Base-by-base conservation (phyloP, 2,329 filamentous ascomycete genomes). In the Alternaria novae-zelandiae region DNA sequence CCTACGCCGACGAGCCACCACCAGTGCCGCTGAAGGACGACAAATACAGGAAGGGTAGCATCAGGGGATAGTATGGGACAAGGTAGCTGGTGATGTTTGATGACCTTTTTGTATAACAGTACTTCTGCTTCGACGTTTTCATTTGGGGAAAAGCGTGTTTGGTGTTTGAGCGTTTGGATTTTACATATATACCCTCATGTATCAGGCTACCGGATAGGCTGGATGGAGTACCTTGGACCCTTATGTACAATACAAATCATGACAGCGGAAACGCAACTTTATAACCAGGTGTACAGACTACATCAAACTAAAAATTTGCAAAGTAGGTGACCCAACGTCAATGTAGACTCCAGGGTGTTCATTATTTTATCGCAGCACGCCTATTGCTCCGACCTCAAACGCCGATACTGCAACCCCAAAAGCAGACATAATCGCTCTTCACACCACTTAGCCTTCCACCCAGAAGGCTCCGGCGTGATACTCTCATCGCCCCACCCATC, bases 21-120 rank as follows among this genome's bases (percentile, higher is more conserved):
- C 59, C 62, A 10, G 62, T 62, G 12, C 54, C 58, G n/a, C 23
- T 57, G 2, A 64, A 61, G 49, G 58, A 64, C 30, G 62, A 64
- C 12, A 64, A 64, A 21, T 64, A 61, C 23, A 53, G 58, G 10
- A 64, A 62, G 43, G 61, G 58, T 23, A 60, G 58, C 44, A 23
- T 60, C 1, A 54, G 58, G 32, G 43, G 51, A 13, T 60, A 60
- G 44, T 10, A n/a, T 26, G 55, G 30, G 0, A 15, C 0, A n/a
- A 36, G 6, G 45, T 15, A 25, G 45, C 21, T 47, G 45, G 45
- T 15, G 12, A 47, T 47, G 21, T 25, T 26, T 26, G 45, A 47
- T 11, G 45, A 26, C 5, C 15, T 47, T 47, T n/a, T n/a, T n/a
- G n/a, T n/a, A n/a, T n/a, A n/a, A n/a, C n/a, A n/a, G n/a, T n/a